A percentile compares a stretch with the other conserved stretches of the same genome.
Conservation (phyloP, 352 stramenopile species). For the Globisporangium sylvaticum region DNA sequence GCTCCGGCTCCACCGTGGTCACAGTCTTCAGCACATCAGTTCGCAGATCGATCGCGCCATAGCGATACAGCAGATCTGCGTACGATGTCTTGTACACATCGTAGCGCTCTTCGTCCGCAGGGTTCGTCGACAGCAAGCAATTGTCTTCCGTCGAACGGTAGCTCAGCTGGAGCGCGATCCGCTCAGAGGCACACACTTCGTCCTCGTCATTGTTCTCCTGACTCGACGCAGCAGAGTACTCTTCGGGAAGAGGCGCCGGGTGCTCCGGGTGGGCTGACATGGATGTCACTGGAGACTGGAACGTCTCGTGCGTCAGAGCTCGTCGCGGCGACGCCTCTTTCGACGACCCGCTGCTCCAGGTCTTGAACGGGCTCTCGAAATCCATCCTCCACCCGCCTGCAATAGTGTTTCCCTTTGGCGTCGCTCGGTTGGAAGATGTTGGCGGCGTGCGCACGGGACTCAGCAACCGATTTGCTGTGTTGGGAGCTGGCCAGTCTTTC, state of each 20-base stretch:
- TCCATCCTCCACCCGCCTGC: conserved; percentile 51
- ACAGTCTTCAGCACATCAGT: conserved; percentile 72
- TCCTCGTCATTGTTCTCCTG: conserved; percentile 17
- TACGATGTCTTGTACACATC: conserved; percentile 82
- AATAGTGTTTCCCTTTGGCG: conserved; percentile 8
- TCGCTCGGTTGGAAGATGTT: conserved; percentile 6
- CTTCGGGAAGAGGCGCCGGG: neutral
- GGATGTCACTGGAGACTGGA: conserved; percentile 35
- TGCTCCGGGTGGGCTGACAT: conserved; percentile 18
- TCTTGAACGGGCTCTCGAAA: conserved; percentile 77
- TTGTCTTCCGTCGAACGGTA: conserved; percentile 36
- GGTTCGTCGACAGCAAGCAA: conserved; percentile 43
- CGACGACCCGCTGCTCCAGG: conserved; percentile 41
- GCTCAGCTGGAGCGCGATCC: conserved; percentile 47
- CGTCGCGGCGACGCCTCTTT: conserved; percentile 40
- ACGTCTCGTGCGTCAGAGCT: conserved; percentile 44
- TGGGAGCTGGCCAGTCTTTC: conserved; percentile 46
- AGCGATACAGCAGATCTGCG: conserved; percentile 76
- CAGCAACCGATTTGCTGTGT: conserved; percentile 17
- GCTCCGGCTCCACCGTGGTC: conserved; percentile 22
- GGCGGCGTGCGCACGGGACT: conserved; percentile 19
- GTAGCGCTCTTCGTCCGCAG: conserved; percentile 57
- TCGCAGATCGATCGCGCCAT: conserved; percentile 68
- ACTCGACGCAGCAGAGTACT: conserved; percentile 2
- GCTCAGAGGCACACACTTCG: conserved; percentile 35